Percentiles rank a stretch among this genome's conserved stretches.
Conservation (phyloP, 176 grass and related monocot genomes). For the Stipa capillata region DNA sequence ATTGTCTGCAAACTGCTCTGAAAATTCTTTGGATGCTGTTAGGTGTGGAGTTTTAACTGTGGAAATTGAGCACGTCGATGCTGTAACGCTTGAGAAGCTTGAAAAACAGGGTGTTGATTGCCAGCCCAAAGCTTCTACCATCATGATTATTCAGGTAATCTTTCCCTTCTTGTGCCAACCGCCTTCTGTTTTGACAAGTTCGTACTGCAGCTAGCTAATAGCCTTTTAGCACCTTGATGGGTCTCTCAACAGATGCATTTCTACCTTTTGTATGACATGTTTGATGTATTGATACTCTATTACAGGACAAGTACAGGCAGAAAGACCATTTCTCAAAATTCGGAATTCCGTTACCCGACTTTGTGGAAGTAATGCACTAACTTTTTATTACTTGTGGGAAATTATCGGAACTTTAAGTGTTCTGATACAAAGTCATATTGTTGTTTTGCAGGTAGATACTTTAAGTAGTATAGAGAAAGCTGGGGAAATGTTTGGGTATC, state of each 20-base stretch:
- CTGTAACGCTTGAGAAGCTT: constrained; percentile 62
- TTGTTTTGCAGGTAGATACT: constrained; percentile 46
- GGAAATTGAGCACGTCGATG: constrained; percentile 95
- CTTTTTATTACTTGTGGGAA: not conserved
- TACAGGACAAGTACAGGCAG: constrained; percentile 88
- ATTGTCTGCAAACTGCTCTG: not conserved
- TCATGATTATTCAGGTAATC: constrained; percentile 70
- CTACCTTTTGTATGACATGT: not conserved
- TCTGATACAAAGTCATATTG: not conserved
- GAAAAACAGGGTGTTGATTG: constrained; percentile 80
- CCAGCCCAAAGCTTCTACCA: constrained; percentile 88
- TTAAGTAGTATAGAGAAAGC: constrained; percentile 60
- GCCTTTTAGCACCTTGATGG: no score
- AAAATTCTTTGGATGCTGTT: not conserved
- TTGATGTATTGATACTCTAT: constrained; percentile 12
- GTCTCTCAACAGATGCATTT: not conserved
- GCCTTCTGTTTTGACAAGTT: no score
- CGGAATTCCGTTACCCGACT: constrained; percentile 66
- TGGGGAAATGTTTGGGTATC: constrained; percentile 80
- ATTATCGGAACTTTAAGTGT: not conserved
- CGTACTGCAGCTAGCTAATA: no score
- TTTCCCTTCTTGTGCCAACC: not conserved
- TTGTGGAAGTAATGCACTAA: constrained; percentile 55
- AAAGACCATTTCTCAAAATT: constrained; percentile 71
- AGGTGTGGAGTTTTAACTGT: constrained; percentile 84